Evolutionary conservation across 1,284 basidiomycete species (phyloP).

Genomic region (Naganishia liquefaciens): DNA sequence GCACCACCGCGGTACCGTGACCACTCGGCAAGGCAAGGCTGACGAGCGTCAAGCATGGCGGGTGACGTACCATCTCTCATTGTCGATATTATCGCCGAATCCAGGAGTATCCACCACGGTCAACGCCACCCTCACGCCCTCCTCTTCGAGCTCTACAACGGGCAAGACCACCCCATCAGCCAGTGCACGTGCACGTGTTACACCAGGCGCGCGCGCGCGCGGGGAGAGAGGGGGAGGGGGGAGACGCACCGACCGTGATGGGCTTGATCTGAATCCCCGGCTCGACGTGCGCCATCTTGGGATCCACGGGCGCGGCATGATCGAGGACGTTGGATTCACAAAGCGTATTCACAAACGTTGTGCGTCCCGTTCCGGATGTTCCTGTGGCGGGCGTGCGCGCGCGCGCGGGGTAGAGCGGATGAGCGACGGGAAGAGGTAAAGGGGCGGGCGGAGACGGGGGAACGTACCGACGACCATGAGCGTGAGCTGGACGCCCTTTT

Average conservation of each 20-base stretch:
- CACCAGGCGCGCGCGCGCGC: background rate
- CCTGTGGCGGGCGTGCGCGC: too few relatives aligned
- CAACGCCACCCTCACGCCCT: conserved; percentile 94
- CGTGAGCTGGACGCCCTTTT: conserved; percentile 96
- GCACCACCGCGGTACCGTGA: too few relatives aligned
- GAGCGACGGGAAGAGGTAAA: background rate
- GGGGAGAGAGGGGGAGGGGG: background rate
- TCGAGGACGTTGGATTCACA: conserved; percentile 86
- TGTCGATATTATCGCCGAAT: conserved; percentile 98
- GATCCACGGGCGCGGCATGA: conserved; percentile 55
- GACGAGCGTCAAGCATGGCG: background rate
- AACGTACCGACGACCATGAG: conserved; percentile 84
- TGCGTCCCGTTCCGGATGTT: conserved; percentile 92
- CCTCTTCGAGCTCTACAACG: conserved; percentile 86
- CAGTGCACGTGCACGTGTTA: too few relatives aligned
- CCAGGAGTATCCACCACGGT: conserved; percentile 99
- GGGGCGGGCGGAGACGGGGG: too few relatives aligned
- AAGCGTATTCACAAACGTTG: conserved; percentile 97
- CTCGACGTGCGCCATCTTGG: conserved; percentile 89
- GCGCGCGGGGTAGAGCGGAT: background rate
- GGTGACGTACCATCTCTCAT: conserved; percentile 84
- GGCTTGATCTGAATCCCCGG: conserved; percentile 96
- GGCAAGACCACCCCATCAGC: background rate
- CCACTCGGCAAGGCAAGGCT: background rate
- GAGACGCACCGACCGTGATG: conserved; percentile 77